Evolutionary conservation across 768 basidiomycete genomes (phyloP).

Genomic region (Phaeotremella fagi): DNA sequence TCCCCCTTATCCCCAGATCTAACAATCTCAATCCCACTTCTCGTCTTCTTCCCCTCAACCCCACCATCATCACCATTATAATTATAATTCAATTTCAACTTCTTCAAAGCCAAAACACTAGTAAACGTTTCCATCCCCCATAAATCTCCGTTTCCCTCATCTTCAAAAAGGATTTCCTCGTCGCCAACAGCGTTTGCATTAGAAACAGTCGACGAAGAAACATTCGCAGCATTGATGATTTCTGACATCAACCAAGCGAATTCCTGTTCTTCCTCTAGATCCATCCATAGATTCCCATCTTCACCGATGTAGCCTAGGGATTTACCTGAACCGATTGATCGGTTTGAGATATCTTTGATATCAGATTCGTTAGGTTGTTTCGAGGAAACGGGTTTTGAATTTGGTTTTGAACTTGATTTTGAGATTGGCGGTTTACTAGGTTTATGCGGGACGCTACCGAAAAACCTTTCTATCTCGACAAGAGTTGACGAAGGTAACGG

Average conservation of each 20-base stretch:
- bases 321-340: conserved; percentile 14
- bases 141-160: conserved; percentile 3
- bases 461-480: conserved; percentile 35
- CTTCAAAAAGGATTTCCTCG: conserved; percentile 1
- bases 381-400: not conserved
- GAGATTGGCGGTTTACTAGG: not conserved
- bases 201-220: conserved; percentile 3
- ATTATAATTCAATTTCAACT: not conserved
- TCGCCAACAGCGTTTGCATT: conserved; percentile 1
- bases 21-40: not conserved
- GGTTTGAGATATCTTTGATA: not conserved
- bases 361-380: not conserved
- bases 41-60: not conserved
- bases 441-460: conserved; percentile 28
- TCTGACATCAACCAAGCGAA: conserved; percentile 43
- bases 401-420: not conserved
- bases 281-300: conserved; percentile 36
- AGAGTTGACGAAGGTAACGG: conserved; percentile 24
- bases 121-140: conserved; percentile 37
- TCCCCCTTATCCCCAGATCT: no score
- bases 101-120: conserved; percentile 20
- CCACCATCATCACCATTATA: not conserved
- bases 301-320: conserved; percentile 13
- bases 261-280: conserved; percentile 41
- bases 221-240: conserved; percentile 1